phyloP scores from a whole-genome alignment of 306 rosid genomes.

The Cucurbita ficifolia region DNA sequence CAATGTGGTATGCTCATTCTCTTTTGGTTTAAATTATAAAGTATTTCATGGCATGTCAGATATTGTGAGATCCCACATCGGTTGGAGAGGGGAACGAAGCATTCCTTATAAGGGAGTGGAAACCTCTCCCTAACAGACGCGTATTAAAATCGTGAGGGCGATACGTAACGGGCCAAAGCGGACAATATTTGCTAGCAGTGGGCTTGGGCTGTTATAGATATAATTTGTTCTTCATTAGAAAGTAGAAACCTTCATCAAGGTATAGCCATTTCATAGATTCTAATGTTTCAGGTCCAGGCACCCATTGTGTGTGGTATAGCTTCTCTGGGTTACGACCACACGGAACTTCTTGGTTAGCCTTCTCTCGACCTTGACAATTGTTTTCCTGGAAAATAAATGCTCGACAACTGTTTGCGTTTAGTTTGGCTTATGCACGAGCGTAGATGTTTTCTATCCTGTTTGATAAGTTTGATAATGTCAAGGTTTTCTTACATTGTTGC shows the following conservation, averaged over 20 bases:
- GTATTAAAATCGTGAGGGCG: too few relatives aligned
- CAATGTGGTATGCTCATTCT: slow-evolving; percentile 48
- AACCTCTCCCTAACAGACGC: too few relatives aligned
- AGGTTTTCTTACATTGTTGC: slow-evolving; percentile 4
- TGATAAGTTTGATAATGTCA: neutral
- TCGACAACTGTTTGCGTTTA: neutral
- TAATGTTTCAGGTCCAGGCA: slow-evolving; percentile 39
- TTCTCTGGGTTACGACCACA: slow-evolving; percentile 95
- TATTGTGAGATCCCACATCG: too few relatives aligned
- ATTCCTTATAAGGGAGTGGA: too few relatives aligned
- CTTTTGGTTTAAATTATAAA: neutral
- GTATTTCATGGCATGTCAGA: neutral
- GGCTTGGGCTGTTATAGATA: too few relatives aligned
- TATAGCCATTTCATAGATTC: neutral
- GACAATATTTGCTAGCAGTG: too few relatives aligned
- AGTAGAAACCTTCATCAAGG: neutral
- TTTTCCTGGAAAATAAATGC: neutral
- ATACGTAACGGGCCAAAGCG: too few relatives aligned
- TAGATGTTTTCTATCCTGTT: neutral
- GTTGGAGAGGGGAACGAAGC: too few relatives aligned
- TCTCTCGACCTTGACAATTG: slow-evolving; percentile 11
- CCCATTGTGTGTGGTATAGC: slow-evolving; percentile 87
- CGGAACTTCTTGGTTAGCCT: slow-evolving; percentile 96
- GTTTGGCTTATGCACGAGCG: neutral
- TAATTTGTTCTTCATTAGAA: neutral